A percentile compares a stretch with the other conserved stretches of the same genome.
Evolutionary conservation across 2,329 filamentous ascomycete genomes (phyloP).

Genomic region (Fusarium anthophilum): DNA sequence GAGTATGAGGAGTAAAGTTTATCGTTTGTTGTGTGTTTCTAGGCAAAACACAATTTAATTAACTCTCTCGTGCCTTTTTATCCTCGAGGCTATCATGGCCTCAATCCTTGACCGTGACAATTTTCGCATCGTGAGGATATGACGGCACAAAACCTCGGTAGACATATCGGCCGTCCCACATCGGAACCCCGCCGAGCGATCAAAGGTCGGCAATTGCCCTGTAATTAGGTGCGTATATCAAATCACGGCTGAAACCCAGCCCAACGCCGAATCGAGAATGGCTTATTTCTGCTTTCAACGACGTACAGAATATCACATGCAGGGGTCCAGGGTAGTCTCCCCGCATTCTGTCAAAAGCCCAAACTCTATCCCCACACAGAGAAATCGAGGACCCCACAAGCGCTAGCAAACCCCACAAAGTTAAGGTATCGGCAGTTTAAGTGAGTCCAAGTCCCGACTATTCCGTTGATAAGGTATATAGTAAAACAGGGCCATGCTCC

Average conservation of each 20-base stretch:
- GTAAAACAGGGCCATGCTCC: neutral
- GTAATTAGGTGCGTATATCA: neutral
- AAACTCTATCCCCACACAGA: neutral
- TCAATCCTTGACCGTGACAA: accelerated
- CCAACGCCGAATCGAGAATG: neutral
- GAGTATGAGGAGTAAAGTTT: neutral
- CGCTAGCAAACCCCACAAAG: neutral
- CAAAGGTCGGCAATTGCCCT: neutral
- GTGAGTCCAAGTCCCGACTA: neutral
- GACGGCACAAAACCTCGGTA: neutral
- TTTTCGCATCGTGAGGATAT: neutral
- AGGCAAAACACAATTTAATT: neutral
- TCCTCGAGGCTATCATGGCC: accelerated
- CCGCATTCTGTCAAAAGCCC: neutral
- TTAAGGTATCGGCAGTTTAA: neutral
- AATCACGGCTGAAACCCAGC: neutral
- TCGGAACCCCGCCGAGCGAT: neutral
- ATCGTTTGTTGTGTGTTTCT: accelerated
- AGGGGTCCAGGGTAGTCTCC: neutral
- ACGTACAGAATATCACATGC: neutral
- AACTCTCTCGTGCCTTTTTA: neutral
- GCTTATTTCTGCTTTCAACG: neutral
- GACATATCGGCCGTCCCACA: neutral
- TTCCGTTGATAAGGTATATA: neutral
- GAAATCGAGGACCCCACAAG: neutral